Evolutionary conservation across 164 flowering plant species (phyloP).

Genomic region (Stephania japonica): DNA sequence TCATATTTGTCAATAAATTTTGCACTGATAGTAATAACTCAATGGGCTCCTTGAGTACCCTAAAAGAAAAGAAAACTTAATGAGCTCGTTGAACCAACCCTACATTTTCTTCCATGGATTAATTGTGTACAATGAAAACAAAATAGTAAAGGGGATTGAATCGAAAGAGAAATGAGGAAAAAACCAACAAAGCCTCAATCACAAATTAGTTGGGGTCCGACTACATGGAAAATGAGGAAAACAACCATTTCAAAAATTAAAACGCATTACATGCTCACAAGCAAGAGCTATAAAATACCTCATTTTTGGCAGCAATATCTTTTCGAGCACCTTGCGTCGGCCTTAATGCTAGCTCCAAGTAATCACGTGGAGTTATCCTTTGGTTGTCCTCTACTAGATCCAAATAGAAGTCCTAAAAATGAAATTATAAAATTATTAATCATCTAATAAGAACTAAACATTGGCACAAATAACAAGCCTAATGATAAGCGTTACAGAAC

Average conservation of each 20-base stretch:
- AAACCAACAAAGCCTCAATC: neutral
- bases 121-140: neutral
- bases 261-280: neutral
- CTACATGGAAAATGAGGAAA: too few relatives aligned
- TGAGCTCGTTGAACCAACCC: neutral
- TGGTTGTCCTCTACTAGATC: conserved; percentile 79
- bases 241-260: neutral
- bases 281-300: conserved; percentile 39
- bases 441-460: neutral
- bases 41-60: neutral
- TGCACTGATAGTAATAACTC: neutral
- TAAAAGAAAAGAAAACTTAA: too few relatives aligned
- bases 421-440: conserved; percentile 5
- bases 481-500: neutral
- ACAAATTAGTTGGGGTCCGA: too few relatives aligned
- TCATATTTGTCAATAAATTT: neutral
- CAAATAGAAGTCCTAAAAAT: conserved; percentile 83
- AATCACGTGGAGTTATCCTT: conserved; percentile 95
- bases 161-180: neutral
- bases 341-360: conserved; percentile 86
- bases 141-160: neutral
- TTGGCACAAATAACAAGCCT: conserved; percentile 2
- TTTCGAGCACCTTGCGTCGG: conserved; percentile 77
- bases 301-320: conserved; percentile 81
- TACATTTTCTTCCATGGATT: neutral